Evolutionary conservation across 1,284 basidiomycete species (phyloP), one percentile per base, ranked within the genome.

Genomic region (Cryptococcus maquisensis): DNA sequence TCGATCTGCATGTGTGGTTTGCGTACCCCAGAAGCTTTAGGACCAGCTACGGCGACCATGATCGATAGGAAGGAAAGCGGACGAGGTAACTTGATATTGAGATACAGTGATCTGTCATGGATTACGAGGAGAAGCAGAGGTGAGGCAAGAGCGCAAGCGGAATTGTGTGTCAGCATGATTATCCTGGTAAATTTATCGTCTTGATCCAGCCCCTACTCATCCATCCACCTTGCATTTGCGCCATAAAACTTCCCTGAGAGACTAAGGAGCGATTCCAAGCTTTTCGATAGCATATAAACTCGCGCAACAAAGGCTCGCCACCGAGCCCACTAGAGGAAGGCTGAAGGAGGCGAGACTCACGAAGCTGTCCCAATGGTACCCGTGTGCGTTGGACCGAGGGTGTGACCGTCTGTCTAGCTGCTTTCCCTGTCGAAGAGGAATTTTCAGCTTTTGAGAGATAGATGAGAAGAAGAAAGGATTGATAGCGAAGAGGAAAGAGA

Each of bases 11-110:
- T 20, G 16, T 49, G 28, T 10, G 28, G 4, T 32, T 10, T 24
- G 45, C 62, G 41, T 55, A 69, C 68, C 55, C 62, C 63, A 10
- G 68, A 66, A 37, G 57, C 44, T 53, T 62, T 68, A 1, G 69
- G 69, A 40, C 67, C 69, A 24, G 67, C 66, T n/a, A 63, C 57
- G n/a, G 61, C 60, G 49, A 61, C 44, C 64, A 68, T 66, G 16
- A 37, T 44, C 52, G 28, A 18, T 37, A 15, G 43, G 21, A 24
- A 46, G 16, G 9, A 10, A 24, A 39, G 44, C 28, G 28, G 24
- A 1, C 49, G 28, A 47, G 28, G 12, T 47, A 8, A 32, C 24
- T 35, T 47, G 26, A 37, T 16, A 26, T 45, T 40, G 51, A 45
- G 55, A 52, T 52, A 39, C 51, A 57, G 55, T 37, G 51, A 49